Conservation (phyloP, 2,329 filamentous ascomycete genomes). For the Pseudodiploospora longispora region DNA sequence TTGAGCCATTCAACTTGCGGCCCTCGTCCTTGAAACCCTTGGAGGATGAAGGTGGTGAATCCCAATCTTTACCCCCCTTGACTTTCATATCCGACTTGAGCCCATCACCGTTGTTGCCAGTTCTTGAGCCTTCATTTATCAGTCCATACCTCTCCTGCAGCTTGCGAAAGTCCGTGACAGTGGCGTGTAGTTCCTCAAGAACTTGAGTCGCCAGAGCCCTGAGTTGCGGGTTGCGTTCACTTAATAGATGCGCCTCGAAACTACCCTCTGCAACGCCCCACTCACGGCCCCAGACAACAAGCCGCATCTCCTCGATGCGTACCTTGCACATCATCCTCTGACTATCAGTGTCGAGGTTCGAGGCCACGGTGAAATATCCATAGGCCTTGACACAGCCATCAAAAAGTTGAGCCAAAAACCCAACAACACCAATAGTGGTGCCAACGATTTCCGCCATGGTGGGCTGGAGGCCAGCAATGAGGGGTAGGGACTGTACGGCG, state of each 20-base stretch:
- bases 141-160: slow-evolving; percentile 35
- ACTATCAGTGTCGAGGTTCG: slow-evolving; percentile 33
- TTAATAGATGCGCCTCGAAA: slow-evolving; percentile 33
- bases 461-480: background rate
- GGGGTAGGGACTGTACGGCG: no score
- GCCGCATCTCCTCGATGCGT: slow-evolving; percentile 41
- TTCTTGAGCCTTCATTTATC: slow-evolving; percentile 18
- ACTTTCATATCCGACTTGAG: slow-evolving; percentile 9
- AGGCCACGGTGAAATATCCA: slow-evolving; percentile 34
- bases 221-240: slow-evolving; percentile 29
- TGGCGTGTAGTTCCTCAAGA: slow-evolving; percentile 32
- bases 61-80: slow-evolving; percentile 7
- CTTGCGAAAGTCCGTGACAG: slow-evolving; percentile 36
- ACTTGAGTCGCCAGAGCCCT: slow-evolving; percentile 32
- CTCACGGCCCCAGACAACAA: slow-evolving; percentile 38
- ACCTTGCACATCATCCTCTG: slow-evolving; percentile 39
- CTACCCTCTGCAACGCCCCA: slow-evolving; percentile 39
- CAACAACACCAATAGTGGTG: slow-evolving; percentile 35
- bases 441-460: slow-evolving; percentile 31
- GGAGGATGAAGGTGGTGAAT: slow-evolving; percentile 13
- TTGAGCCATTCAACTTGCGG: slow-evolving; percentile 13
- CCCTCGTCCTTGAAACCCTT: slow-evolving; percentile 15
- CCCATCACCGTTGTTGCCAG: background rate
- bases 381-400: slow-evolving; percentile 39
- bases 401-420: slow-evolving; percentile 38